phyloP scores from a whole-genome alignment of 192 early-diverging fungal species.

The Backusella sp. region DNA sequence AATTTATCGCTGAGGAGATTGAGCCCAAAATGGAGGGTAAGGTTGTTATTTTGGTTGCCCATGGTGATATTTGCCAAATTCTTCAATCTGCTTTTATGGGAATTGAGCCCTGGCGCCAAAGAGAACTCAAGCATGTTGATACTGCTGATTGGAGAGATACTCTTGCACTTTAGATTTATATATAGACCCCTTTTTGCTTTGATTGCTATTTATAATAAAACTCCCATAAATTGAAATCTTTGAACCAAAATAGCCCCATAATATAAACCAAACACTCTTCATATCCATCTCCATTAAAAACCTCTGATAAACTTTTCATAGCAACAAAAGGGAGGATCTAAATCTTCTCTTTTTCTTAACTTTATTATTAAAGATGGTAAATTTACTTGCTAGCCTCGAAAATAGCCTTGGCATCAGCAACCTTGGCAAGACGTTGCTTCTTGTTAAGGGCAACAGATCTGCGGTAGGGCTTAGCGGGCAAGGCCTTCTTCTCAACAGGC shows the following conservation, averaged over 20 bases:
- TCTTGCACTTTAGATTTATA: background rate
- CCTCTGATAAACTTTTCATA: background rate
- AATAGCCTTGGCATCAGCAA: slow-evolving; percentile 78
- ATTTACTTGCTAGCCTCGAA: slow-evolving; percentile 23
- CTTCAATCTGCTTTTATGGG: slow-evolving; percentile 41
- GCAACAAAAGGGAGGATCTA: slow-evolving; percentile 1
- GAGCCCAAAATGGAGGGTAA: slow-evolving; percentile 27
- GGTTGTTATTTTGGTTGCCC: slow-evolving; percentile 43
- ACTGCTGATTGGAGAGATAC: slow-evolving; percentile 46
- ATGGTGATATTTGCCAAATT: slow-evolving; percentile 57
- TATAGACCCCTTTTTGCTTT: background rate
- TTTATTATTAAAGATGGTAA: slow-evolving; percentile 9
- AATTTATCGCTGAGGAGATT: slow-evolving; percentile 34
- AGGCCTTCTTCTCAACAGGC: slow-evolving; percentile 70
- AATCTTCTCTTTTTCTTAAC: background rate
- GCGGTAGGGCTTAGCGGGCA: slow-evolving; percentile 57
- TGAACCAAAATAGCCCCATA: background rate
- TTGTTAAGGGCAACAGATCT: slow-evolving; percentile 69
- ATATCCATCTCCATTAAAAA: background rate
- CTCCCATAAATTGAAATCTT: background rate
- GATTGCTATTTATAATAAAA: background rate
- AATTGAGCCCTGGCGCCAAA: slow-evolving; percentile 43
- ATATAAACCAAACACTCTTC: background rate
- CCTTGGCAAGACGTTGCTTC: slow-evolving; percentile 87
- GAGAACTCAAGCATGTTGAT: slow-evolving; percentile 44